Conservation (phyloP, 441 rosid species). For the Syzygium malaccense region DNA sequence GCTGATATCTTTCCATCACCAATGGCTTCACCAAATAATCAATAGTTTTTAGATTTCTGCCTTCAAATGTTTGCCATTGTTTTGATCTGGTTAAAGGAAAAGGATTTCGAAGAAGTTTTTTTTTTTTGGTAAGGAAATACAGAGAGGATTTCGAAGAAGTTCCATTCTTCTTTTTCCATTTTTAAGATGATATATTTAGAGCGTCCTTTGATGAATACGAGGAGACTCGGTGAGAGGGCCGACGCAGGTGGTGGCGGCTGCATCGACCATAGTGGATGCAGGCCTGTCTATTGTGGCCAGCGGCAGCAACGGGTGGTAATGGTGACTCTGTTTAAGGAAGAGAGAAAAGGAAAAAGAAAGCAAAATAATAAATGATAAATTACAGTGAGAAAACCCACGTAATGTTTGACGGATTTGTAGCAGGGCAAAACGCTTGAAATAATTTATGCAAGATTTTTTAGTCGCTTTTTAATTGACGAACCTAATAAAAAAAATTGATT, state of each 20-base stretch:
- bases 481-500: not conserved
- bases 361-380: not conserved
- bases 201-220: no score
- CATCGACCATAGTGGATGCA: not conserved
- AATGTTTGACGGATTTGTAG: no score
- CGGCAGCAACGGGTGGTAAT: not conserved
- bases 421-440: not conserved
- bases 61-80: not conserved
- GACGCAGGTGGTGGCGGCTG: no score
- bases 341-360: not conserved
- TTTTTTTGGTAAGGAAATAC: no score
- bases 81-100: not conserved
- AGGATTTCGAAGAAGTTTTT: no score
- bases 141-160: no score
- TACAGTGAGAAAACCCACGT: not conserved
- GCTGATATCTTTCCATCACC: not conserved
- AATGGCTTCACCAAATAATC: not conserved
- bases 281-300: not conserved
- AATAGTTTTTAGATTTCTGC: not conserved
- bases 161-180: no score
- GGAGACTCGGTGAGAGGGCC: no score
- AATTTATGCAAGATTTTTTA: accelerated
- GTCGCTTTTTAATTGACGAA: not conserved
- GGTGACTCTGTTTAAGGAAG: not conserved
- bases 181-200: no score